Base-by-base conservation (phyloP, 228 moss, liverwort and hornwort species). In the Sphagnum magellanicum region DNA sequence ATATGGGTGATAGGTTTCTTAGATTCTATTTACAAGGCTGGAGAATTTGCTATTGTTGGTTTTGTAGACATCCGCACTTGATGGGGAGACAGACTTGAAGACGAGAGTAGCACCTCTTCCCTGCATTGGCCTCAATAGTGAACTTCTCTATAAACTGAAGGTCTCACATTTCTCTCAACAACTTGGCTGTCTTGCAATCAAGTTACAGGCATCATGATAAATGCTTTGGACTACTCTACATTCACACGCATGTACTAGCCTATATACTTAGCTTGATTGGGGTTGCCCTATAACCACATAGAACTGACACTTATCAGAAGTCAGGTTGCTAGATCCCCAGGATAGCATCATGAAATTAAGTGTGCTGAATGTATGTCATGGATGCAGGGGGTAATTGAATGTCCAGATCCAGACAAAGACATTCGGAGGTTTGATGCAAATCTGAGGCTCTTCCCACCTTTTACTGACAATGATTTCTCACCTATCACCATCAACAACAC, bases 71-170 rank as follows among this genome's bases (percentile, higher is more conserved):
- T 83, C 98, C 57, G 98, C 98, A 66, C 67, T 98, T 74, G 98
- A 98, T 89, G 98, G 98, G 61, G 98, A 98, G 81, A 94, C 89
- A 61, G 94, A 98, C 65, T 79, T 98, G 71, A 98, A 98, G 81
- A 84, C 94, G 12, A 87, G 98, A 81, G 77, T 83, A 51, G 77
- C 79, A 66, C 85, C 92, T 72, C 78, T 67, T 48, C 75, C 88
- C 48, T 94, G 92, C 75, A 59, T 76, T 67, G 94, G 80, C 71
- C 79, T 98, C 50, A 73, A 89, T 49, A 80, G 63, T 71, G 90
- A 84, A 57, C 85, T 90, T 16, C 79, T 94, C 52, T 81, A 79
- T 32, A 83, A 77, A 52, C 53, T 92, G 51, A 92, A 89, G 89
- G 94, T 48, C 16, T 51, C 64, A 32, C 47, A 8, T 11, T 68